Evolutionary conservation across 2,329 filamentous ascomycete species (phyloP).

Genomic region (Penicillium concentricum): DNA sequence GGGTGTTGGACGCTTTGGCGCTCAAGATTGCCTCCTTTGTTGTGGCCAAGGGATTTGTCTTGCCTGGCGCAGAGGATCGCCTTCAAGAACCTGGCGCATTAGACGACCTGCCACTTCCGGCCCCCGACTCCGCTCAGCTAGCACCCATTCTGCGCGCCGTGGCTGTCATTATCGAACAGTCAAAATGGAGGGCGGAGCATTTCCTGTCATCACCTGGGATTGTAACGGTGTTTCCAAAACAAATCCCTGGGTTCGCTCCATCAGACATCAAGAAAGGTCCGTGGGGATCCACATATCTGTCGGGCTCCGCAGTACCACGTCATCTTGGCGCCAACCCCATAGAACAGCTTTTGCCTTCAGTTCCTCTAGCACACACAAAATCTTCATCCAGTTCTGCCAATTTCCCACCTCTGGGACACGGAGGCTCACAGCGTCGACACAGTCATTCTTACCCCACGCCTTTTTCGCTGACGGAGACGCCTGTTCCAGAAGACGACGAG

Average conservation of each 20-base stretch:
- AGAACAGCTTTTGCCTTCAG: constrained; percentile 62
- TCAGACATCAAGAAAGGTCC: constrained; percentile 51
- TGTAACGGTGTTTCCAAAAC: constrained; percentile 65
- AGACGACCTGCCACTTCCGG: constrained; percentile 61
- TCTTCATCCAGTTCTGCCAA: constrained; percentile 38
- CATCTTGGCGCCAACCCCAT: constrained; percentile 56
- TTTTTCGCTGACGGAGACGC: constrained; percentile 38
- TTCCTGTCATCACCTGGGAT: constrained; percentile 68
- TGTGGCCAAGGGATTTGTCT: constrained; percentile 65
- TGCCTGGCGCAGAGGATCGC: constrained; percentile 61
- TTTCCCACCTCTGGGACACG: constrained; percentile 56
- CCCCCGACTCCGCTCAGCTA: constrained; percentile 60
- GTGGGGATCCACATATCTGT: constrained; percentile 55
- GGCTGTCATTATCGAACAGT: constrained; percentile 72
- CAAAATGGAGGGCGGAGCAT: constrained; percentile 72
- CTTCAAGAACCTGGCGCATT: constrained; percentile 56
- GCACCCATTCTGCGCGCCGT: constrained; percentile 74
- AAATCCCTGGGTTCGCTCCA: constrained; percentile 52
- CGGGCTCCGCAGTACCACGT: constrained; percentile 50
- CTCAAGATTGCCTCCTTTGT: constrained; percentile 70
- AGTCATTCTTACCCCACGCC: constrained; percentile 38
- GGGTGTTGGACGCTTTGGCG: constrained; percentile 76
- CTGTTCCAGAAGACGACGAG: constrained; percentile 60
- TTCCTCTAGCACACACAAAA: constrained; percentile 37
- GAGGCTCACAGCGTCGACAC: constrained; percentile 35